Percentiles rank a stretch among this genome's conserved stretches.
phyloP scores from a whole-genome alignment of 2,329 filamentous ascomycete genomes.

The Trichophyton schoenleinii region DNA sequence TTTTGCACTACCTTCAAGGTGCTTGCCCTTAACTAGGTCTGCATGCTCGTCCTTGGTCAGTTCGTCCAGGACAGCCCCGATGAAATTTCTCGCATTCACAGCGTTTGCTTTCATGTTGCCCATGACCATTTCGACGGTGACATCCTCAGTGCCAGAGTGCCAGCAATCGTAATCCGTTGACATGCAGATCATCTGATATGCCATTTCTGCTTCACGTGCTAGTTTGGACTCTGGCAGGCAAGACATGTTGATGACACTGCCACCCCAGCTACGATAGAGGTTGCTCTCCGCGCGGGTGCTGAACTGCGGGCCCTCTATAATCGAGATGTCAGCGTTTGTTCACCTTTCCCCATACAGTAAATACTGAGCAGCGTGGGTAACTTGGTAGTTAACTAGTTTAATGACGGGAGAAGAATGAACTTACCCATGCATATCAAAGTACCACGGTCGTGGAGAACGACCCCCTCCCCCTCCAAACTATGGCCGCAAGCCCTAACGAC shows the following conservation, averaged over 20 bases:
- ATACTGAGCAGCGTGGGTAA: neutral
- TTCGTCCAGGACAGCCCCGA: constrained; percentile 71
- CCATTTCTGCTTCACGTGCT: constrained; percentile 87
- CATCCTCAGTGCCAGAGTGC: constrained; percentile 58
- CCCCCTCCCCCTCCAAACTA: constrained; percentile 67
- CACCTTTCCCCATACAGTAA: neutral
- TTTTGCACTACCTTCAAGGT: constrained; percentile 62
- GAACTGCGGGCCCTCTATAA: constrained; percentile 87
- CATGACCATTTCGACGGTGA: constrained; percentile 95
- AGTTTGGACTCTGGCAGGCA: constrained; percentile 91
- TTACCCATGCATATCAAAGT: constrained; percentile 83
- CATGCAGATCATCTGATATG: constrained; percentile 99
- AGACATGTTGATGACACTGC: constrained; percentile 96
- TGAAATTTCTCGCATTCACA: constrained; percentile 71
- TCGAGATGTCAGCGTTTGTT: neutral
- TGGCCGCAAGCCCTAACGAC: constrained; percentile 68
- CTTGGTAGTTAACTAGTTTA: neutral
- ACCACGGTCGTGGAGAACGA: constrained; percentile 70
- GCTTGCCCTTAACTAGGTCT: constrained; percentile 66
- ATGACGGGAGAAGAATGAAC: constrained; percentile 20
- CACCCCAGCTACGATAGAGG: constrained; percentile 89
- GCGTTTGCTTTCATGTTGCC: constrained; percentile 90
- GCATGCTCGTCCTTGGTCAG: constrained; percentile 64
- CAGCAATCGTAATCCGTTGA: constrained; percentile 99
- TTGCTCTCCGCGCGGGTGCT: constrained; percentile 90